Evolutionary conservation across 2,329 filamentous ascomycete genomes (phyloP).

Genomic region (Alternaria incomplexa): DNA sequence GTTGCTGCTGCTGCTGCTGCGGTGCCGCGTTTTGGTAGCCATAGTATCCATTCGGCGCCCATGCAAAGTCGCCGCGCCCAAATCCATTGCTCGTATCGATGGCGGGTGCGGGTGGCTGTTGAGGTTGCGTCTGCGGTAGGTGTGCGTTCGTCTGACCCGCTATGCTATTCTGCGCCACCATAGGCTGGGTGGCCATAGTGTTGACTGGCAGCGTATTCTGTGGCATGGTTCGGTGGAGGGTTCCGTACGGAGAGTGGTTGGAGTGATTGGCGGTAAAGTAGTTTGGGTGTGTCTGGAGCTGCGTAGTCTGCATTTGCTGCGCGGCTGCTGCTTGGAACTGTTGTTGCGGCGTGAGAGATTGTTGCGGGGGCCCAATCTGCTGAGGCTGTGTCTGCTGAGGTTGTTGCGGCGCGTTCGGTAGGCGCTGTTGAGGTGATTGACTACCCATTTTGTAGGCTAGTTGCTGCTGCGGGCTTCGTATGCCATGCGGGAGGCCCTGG

Average conservation of each 20-base stretch:
- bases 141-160: slow-evolving; percentile 9
- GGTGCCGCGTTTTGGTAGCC: slow-evolving; percentile 28
- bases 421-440: slow-evolving; percentile 28
- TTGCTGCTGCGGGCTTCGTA: slow-evolving; percentile 29
- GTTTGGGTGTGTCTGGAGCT: slow-evolving; percentile 27
- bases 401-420: slow-evolving; percentile 11
- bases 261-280: slow-evolving; percentile 28
- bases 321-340: slow-evolving; percentile 29
- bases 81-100: slow-evolving; percentile 30
- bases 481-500: slow-evolving; percentile 12
- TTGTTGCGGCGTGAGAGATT: slow-evolving; percentile 14
- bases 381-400: slow-evolving; percentile 11
- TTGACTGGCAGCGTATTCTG: slow-evolving; percentile 20
- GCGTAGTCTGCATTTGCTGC: slow-evolving; percentile 26
- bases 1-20: slow-evolving; percentile 15
- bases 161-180: slow-evolving; percentile 11
- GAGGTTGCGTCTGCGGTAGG: slow-evolving; percentile 24
- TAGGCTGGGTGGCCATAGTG: slow-evolving; percentile 9
- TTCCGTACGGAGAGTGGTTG: slow-evolving; percentile 29
- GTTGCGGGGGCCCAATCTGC: neutral
- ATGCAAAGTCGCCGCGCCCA: slow-evolving; percentile 30
- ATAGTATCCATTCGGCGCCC: slow-evolving; percentile 32
- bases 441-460: slow-evolving; percentile 23
- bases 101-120: slow-evolving; percentile 18
- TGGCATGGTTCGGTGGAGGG: slow-evolving; percentile 30